A percentile compares a stretch with the other conserved stretches of the same genome.
These are phyloP conservation scores for Chenopodium quinoa DNA, from an alignment of 148 eudicot genomes.

Conservation along the genomic window DNA sequence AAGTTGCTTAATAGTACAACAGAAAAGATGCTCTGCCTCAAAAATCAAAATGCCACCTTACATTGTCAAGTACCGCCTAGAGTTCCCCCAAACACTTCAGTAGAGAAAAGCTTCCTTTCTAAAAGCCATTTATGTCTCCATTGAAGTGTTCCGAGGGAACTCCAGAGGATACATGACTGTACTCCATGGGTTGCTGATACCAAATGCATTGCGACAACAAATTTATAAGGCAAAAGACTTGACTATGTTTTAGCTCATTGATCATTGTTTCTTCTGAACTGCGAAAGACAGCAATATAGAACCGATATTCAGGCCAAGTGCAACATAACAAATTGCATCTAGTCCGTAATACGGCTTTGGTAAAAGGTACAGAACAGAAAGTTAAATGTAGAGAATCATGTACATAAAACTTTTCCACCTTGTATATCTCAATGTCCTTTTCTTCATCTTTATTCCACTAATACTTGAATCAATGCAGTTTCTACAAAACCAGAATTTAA, in stretches of 20 bases:
- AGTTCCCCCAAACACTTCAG: too few species aligned
- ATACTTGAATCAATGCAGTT: neutral
- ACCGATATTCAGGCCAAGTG: neutral
- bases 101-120: neutral
- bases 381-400: neutral
- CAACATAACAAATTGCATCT: neutral
- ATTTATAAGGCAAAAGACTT: neutral
- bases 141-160: constrained; percentile 16
- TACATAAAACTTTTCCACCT: neutral
- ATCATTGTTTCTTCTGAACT: neutral
- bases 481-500: neutral
- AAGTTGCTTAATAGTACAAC: too few species aligned
- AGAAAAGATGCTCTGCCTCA: too few species aligned
- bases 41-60: too few species aligned
- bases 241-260: too few species aligned
- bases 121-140: neutral
- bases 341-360: constrained; percentile 1
- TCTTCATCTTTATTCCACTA: neutral
- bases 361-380: neutral
- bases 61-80: too few species aligned
- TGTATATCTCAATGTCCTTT: neutral
- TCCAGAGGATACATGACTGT: neutral
- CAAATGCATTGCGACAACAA: neutral
- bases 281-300: neutral
- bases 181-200: neutral